Evolutionary conservation across 768 basidiomycete genomes (phyloP).

Genomic region (Omphalotus guepiniiformis): DNA sequence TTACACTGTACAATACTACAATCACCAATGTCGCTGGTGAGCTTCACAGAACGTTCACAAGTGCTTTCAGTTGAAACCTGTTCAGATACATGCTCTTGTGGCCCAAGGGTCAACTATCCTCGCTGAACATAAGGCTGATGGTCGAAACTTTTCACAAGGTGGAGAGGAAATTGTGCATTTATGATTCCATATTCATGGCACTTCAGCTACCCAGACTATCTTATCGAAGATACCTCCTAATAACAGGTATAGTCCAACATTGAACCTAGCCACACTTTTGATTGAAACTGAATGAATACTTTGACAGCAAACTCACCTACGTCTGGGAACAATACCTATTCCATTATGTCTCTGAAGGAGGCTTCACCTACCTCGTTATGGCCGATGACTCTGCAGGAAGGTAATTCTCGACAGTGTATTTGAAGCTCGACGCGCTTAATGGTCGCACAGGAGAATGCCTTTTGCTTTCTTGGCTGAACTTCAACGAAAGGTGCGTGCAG

Average conservation of each 20-base stretch:
- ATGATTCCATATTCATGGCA: background rate
- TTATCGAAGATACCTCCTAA: slow-evolving; percentile 94
- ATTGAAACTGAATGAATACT: background rate
- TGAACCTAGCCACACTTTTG: slow-evolving; percentile 8
- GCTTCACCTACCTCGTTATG: slow-evolving; percentile 88
- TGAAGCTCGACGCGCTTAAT: slow-evolving; percentile 1
- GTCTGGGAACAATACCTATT: slow-evolving; percentile 93
- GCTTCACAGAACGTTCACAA: background rate
- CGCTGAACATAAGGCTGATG: slow-evolving; percentile 80
- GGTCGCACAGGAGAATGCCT: slow-evolving; percentile 67
- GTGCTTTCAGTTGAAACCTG: too few species aligned
- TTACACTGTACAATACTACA: background rate
- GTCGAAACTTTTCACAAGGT: slow-evolving; percentile 90
- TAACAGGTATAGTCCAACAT: slow-evolving; percentile 50
- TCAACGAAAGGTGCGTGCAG: slow-evolving; percentile 58
- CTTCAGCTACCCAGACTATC: slow-evolving; percentile 77
- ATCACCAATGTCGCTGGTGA: slow-evolving; percentile 32
- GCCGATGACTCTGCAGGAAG: slow-evolving; percentile 90
- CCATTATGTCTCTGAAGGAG: slow-evolving; percentile 89
- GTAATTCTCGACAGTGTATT: slow-evolving; percentile 34
- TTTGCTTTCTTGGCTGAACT: slow-evolving; percentile 90
- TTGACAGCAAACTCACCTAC: slow-evolving; percentile 70
- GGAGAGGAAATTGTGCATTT: background rate
- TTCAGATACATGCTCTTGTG: slow-evolving; percentile 79
- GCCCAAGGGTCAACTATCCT: slow-evolving; percentile 75